Base-by-base conservation (phyloP, 768 basidiomycete genomes). In the Leccinellum albellum region DNA sequence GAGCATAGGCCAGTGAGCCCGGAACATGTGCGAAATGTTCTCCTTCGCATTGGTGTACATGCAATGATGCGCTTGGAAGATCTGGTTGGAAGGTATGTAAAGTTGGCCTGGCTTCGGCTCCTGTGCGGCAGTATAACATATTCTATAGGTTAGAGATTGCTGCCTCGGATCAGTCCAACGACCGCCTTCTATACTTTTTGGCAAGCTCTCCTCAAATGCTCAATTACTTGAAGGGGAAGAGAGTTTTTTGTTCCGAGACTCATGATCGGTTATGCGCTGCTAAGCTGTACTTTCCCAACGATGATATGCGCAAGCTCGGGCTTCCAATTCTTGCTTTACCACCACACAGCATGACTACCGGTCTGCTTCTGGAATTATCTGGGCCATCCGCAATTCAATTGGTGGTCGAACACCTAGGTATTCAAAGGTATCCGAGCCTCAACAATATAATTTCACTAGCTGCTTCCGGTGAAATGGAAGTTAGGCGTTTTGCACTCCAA, bases 271-370 rank as follows among this genome's bases (percentile, higher is more conserved):
- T 28, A 35, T 51, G 56, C 15, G 55, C 44, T 20, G 51, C 47
- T n/a, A 82, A 91, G 54, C 73, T 98, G 10, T 96, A 94, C 66
- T 90, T 95, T 63, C 96, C 95, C 1, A 61, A 81, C 0, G 84
- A 85, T 29, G 74, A 78, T 2, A 79, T 93, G 55, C 79, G 88
- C 21, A 75, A 80, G 44, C 75, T 98, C 7, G 82, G 81, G 13
- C 73, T 98, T n/a, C 94, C 94, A 4, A 66, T 94, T 6, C 78
- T 98, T 31, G 88, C 54, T 23, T 56, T 64, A 14, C 58, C 54
- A 17, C 31, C 8, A 14, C 42, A 44, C 3, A 8, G 26, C n/a
- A 7, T 44, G 17, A 10, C n/a, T 32, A 20, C 20, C 6, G 10
- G n/a, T 33, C 31, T 40, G 6, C 51, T 51, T 29, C 8, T 45